Base-by-base conservation (phyloP, 1,284 basidiomycete species). In the Trichosporon inkin region DNA sequence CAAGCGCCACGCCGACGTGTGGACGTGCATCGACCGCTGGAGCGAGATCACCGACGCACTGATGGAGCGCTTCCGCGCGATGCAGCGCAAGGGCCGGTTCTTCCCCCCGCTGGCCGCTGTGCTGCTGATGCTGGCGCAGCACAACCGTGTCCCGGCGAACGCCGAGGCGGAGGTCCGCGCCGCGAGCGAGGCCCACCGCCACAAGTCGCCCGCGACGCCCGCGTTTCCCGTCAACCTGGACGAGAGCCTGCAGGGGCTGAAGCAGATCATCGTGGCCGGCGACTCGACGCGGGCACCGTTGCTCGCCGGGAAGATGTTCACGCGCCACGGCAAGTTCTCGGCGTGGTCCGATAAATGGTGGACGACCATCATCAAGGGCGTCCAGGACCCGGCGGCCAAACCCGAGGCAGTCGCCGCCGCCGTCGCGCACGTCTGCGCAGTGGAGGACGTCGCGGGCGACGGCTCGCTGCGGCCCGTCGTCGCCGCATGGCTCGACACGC, bases 11-110 rank as follows among this genome's bases (percentile, higher is more conserved):
- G 75, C 71, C 10, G 74, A 76, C 53, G 65, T 70, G 2, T 77
- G 74, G 74, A 77, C 75, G 1, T 69, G 73, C 1, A 75, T 73
- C 57, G 75, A 77, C 60, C 67, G 72, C 10, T 76, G 74, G 74
- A 63, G 57, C 6, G 62, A 68, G 36, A 60, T 77, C 32, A 67
- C 68, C 7, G 65, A 71, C 37, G 73, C 70, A 5, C 60, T 76
- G 24, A 65, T 77, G 58, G 67, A 71, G 36, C 64, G 71, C 20
- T 69, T 72, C 59, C 67, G 71, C 22, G 44, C 55, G 10, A 62
- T 71, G 38, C 66, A 70, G 53, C 62, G 62, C 28, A 53, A 61
- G 35, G 67, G 69, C 10, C 59, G 58, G 34, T 67, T 68, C 53
- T 65, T 72, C 57, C 62, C 58, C 0, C 61, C 63, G 1, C 63